These are phyloP conservation scores for Wallacemonas sp. DNA, from an alignment of 208 protist species.

Conservation along the genomic window DNA sequence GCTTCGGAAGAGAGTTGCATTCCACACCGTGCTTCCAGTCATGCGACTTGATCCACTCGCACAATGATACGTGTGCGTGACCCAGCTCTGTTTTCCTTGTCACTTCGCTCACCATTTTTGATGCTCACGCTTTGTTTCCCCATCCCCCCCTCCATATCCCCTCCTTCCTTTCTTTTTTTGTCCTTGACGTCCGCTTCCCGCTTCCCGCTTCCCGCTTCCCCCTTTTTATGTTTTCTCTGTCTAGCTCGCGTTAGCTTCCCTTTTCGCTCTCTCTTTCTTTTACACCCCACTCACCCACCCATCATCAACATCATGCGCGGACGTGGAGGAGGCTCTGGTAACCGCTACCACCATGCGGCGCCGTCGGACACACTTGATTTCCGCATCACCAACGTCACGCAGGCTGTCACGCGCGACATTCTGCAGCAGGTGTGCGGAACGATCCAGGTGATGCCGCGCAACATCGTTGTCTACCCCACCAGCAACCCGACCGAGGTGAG, in stretches of 20 bases:
- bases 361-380: slow-evolving; percentile 77
- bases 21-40: no score
- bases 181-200: neutral
- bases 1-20: no score
- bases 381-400: slow-evolving; percentile 68
- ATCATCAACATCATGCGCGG: slow-evolving; percentile 37
- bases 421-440: slow-evolving; percentile 87
- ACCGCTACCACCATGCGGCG: slow-evolving; percentile 21
- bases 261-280: slow-evolving; percentile 9
- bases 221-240: slow-evolving; percentile 13
- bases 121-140: no score
- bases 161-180: no score
- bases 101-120: no score
- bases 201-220: slow-evolving; percentile 2
- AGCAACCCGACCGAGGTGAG: slow-evolving; percentile 69
- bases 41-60: no score
- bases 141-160: no score
- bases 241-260: slow-evolving; percentile 2
- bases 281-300: neutral
- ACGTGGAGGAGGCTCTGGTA: slow-evolving; percentile 33
- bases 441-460: slow-evolving; percentile 60
- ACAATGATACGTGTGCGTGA: no score
- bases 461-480: slow-evolving; percentile 59
- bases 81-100: no score
- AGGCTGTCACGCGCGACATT: slow-evolving; percentile 84